Conservation (phyloP, 2,329 filamentous ascomycete genomes). For the Cladophialophora exuberans region DNA sequence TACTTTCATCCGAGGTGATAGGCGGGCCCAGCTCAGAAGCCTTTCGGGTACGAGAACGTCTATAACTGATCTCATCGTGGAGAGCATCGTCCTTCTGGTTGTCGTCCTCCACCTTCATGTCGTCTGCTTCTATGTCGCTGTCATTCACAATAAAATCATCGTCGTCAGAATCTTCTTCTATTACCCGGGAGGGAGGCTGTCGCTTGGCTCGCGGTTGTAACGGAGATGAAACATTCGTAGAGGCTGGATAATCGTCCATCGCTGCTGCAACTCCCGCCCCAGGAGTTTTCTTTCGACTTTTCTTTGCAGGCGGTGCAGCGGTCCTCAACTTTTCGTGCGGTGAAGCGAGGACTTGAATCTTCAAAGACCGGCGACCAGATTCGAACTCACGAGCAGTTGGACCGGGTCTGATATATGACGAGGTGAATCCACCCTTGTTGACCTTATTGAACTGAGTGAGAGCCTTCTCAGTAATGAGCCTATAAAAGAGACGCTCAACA, state of each 20-base stretch:
- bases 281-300: constrained; percentile 35
- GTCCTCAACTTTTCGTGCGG: constrained; percentile 45
- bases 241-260: constrained; percentile 55
- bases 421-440: constrained; percentile 66
- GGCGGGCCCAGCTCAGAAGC: constrained; percentile 46
- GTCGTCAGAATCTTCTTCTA: constrained; percentile 24
- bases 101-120: constrained; percentile 41
- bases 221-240: constrained; percentile 70
- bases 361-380: constrained; percentile 48
- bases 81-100: neutral
- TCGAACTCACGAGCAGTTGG: constrained; percentile 53
- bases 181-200: constrained; percentile 37
- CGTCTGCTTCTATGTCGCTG: constrained; percentile 38
- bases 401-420: constrained; percentile 63
- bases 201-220: constrained; percentile 51
- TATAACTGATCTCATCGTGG: neutral
- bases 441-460: constrained; percentile 71
- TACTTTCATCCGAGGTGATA: constrained; percentile 49
- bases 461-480: constrained; percentile 72
- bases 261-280: constrained; percentile 39
- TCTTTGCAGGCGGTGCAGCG: constrained; percentile 34
- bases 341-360: constrained; percentile 58
- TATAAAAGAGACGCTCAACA: constrained; percentile 80
- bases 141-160: constrained; percentile 23
- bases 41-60: constrained; percentile 29